Base-by-base conservation (phyloP, 257 asterid species). In the Avicennia marina region DNA sequence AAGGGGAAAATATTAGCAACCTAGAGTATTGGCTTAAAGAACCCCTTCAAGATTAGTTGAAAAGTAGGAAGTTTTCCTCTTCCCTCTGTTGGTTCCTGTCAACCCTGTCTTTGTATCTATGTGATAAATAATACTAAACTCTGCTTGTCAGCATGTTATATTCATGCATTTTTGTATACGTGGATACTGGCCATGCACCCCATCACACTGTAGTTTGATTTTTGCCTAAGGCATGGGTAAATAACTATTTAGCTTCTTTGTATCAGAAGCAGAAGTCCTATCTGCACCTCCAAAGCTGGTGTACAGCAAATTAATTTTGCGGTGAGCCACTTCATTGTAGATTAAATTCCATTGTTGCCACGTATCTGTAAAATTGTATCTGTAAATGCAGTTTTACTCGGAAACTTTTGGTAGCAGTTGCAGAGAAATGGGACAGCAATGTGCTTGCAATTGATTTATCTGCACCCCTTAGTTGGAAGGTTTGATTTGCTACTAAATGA, bases 221-320 rank as follows among this genome's bases (percentile, higher is more conserved):
- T 26, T 29, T 3, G 16, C 24, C 18, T 20, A 26, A 48, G 46
- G 8, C 44, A 20, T 36, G 70, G 47, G 61, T 31, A 57, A 24
- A 62, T 72, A 62, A 63, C 62, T 33, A 8, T 29, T 7, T 45
- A 48, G 18, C 34, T 64, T 64, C 53, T 56, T 44, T 47, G 41
- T 70, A 53, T 50, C 90, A 90, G 98, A 91, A 71, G 91, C 81
- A 3, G 82, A 85, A 72, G 94, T 91, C 69, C 96, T 91, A 65
- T 81, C 95, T 48, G 98, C 98, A 18, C 96, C 95, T 53, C 96
- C 94, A 3, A 91, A 85, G 78, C 64, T 91, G 83, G 98, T 91
- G 25, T 91, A 91, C 83, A 91, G 94, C 87, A 91, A 91, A 76
- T 73, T 87, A 65, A 78, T 85, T 68, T 76, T 87, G 72, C 83